Conservation (phyloP, 352 stramenopile genomes). For the Globisporangium splendens region DNA sequence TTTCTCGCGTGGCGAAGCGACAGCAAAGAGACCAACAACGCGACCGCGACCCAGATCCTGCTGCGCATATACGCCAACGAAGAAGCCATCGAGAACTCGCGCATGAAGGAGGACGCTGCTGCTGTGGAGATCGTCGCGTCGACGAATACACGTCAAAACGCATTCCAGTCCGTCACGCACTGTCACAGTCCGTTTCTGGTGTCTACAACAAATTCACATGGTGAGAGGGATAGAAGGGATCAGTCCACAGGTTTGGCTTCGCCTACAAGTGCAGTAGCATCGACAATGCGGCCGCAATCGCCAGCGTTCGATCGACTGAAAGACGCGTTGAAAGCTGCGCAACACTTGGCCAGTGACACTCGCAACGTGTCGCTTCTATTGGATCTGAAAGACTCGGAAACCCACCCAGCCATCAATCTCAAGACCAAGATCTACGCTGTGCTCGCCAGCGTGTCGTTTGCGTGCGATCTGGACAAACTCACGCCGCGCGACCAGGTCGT, state of each 20-base stretch:
- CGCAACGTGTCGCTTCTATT: constrained; percentile 20
- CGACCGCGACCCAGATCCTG: constrained; percentile 52
- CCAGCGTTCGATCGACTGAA: constrained; percentile 71
- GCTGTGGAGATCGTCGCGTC: constrained; percentile 20
- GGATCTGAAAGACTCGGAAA: constrained; percentile 26
- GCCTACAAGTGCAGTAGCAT: neutral
- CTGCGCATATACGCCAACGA: constrained; percentile 66
- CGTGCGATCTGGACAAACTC: constrained; percentile 24
- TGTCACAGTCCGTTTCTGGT: constrained; percentile 45
- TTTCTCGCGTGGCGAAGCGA: constrained; percentile 60
- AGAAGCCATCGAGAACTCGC: constrained; percentile 37
- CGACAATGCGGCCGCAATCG: constrained; percentile 29
- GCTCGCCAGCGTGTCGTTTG: constrained; percentile 59
- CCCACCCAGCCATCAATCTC: constrained; percentile 51
- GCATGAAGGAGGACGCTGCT: constrained; percentile 6
- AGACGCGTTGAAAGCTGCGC: constrained; percentile 55
- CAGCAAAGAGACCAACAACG: constrained; percentile 40
- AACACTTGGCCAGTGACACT: constrained; percentile 22
- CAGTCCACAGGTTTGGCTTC: neutral
- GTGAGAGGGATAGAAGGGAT: neutral
- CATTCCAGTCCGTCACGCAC: constrained; percentile 47
- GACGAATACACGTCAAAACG: constrained; percentile 30
- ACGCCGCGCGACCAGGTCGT: constrained; percentile 50
- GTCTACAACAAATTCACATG: constrained; percentile 6
- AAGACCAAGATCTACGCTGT: constrained; percentile 74